Percentiles rank a stretch among this genome's conserved stretches.
Evolutionary conservation across 1,284 basidiomycete genomes (phyloP).

Genomic region (Cystobasidiaceae sp.): DNA sequence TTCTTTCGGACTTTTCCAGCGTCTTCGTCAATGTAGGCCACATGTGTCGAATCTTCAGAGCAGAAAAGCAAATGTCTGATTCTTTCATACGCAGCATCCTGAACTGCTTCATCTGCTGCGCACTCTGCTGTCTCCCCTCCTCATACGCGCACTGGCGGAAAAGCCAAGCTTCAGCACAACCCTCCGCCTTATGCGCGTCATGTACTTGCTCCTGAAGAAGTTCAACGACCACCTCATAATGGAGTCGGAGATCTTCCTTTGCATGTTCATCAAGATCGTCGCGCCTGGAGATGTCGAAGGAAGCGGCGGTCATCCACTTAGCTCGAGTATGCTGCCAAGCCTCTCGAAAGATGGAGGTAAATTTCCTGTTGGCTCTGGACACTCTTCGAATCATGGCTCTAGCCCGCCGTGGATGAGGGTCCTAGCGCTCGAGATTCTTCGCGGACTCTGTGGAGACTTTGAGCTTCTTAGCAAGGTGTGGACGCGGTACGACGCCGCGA

Average conservation of each 20-base stretch:
- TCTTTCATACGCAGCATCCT: constrained; percentile 56
- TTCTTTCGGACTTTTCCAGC: constrained; percentile 86
- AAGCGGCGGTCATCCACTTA: constrained; percentile 39
- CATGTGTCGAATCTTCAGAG: too few relatives aligned
- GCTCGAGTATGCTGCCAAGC: constrained; percentile 9
- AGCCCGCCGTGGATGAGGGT: constrained; percentile 77
- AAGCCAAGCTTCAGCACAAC: constrained; percentile 79
- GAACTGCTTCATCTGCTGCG: constrained; percentile 78
- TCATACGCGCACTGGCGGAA: constrained; percentile 59
- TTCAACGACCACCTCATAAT: constrained; percentile 74
- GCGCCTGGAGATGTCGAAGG: constrained; percentile 58
- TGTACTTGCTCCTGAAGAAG: constrained; percentile 87
- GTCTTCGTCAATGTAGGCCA: constrained; percentile 69
- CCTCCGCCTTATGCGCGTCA: constrained; percentile 79
- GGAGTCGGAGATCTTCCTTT: constrained; percentile 78
- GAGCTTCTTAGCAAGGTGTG: constrained; percentile 74
- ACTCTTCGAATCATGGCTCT: constrained; percentile 37
- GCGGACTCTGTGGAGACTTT: constrained; percentile 78
- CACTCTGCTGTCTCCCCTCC: constrained; percentile 81
- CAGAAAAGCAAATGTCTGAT: not conserved
- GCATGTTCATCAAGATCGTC: constrained; percentile 70
- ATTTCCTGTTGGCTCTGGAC: not conserved
- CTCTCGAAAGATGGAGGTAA: constrained; percentile 2
- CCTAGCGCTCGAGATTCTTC: constrained; percentile 81
- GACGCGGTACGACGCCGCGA: constrained; percentile 65